These are phyloP conservation scores for Candida dajiaensis DNA, from an alignment of 805 yeast species.

Conservation along the genomic window DNA sequence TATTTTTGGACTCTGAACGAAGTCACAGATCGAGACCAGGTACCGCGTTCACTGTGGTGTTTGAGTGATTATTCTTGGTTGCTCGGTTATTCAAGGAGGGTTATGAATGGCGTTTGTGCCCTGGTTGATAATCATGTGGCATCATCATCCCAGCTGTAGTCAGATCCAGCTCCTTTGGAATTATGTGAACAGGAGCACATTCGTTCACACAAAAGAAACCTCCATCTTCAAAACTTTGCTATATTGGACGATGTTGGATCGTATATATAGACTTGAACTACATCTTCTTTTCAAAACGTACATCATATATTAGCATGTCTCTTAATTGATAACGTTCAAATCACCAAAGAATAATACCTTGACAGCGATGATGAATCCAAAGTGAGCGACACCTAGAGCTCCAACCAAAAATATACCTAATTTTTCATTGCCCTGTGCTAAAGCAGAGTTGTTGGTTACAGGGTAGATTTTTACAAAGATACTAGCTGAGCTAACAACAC, in stretches of 20 bases:
- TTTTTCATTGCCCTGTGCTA: constrained; percentile 33
- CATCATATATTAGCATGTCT: not conserved
- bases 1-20: not conserved
- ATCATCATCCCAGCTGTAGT: too few species aligned
- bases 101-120: too few species aligned
- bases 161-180: too few species aligned
- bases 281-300: too few species aligned
- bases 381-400: constrained; percentile 42
- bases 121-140: too few species aligned
- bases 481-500: constrained; percentile 52
- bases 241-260: too few species aligned
- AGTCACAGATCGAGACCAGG: not conserved
- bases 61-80: too few species aligned
- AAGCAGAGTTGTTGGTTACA: constrained; percentile 29
- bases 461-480: constrained; percentile 42
- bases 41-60: not conserved
- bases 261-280: too few species aligned
- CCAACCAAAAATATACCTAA: constrained; percentile 32
- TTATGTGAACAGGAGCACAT: too few species aligned
- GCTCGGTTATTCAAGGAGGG: not conserved
- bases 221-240: too few species aligned
- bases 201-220: too few species aligned
- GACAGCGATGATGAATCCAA: constrained; percentile 55
- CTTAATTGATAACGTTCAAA: constrained; percentile 18
- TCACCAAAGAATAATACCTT: constrained; percentile 59